Evolutionary conservation across 352 stramenopile genomes (phyloP).

Genomic region (Pythium aquatile): DNA sequence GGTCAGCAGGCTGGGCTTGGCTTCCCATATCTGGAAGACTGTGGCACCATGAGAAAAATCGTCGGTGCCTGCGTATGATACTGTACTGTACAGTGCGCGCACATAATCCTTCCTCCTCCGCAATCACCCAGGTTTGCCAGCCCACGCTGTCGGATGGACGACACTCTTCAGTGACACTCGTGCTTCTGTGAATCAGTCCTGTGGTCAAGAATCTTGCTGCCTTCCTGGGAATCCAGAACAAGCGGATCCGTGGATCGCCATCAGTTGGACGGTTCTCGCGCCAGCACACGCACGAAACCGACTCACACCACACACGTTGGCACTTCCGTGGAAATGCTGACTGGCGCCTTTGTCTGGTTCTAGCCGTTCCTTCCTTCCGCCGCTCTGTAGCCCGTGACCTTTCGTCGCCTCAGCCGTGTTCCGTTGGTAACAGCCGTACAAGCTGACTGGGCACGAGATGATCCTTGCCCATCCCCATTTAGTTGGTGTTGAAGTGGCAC

Average conservation of each 20-base stretch:
- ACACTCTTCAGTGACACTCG: not conserved
- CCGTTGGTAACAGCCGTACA: not conserved
- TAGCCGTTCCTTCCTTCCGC: not conserved
- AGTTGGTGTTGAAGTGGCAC: not conserved
- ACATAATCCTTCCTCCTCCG: not conserved
- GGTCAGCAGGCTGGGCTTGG: too few species aligned
- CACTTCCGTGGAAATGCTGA: not conserved
- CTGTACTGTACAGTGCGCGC: too few species aligned
- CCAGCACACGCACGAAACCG: not conserved
- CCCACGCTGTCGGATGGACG: not conserved
- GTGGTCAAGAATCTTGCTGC: not conserved
- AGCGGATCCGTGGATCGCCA: not conserved
- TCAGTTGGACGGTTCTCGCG: not conserved
- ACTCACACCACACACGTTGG: not conserved
- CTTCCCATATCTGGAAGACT: too few species aligned
- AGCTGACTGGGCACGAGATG: not conserved
- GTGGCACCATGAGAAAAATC: not conserved
- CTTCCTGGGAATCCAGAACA: not conserved
- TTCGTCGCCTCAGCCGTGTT: not conserved
- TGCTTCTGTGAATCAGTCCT: not conserved
- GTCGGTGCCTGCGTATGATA: not conserved
- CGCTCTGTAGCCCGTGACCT: not conserved
- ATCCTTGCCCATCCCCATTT: not conserved
- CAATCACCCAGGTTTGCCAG: not conserved
- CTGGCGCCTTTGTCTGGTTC: not conserved